These are phyloP conservation scores for Hura crepitans DNA, from an alignment of 441 rosid genomes.

Conservation along the genomic window DNA sequence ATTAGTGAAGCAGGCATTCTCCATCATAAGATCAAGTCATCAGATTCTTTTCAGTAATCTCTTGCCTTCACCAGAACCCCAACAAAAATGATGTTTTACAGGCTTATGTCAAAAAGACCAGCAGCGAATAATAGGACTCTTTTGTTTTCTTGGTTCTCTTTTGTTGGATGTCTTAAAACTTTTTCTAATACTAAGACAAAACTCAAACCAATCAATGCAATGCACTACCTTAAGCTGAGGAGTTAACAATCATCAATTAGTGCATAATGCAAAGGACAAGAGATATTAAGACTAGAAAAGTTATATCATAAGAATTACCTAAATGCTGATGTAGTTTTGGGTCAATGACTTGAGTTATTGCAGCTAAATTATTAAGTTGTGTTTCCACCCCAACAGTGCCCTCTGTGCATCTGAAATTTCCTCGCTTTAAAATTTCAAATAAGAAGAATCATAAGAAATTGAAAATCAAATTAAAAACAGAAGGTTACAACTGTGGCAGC, in stretches of 20 bases:
- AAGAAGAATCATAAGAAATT: constrained; percentile 29
- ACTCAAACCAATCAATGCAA: neutral
- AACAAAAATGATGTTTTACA: neutral
- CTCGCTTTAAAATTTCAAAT: constrained; percentile 52
- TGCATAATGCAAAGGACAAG: neutral
- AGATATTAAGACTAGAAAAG: constrained; percentile 2
- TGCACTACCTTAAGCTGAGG: constrained; percentile 9
- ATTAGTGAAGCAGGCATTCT: neutral
- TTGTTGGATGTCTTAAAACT: neutral
- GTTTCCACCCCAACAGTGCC: constrained; percentile 88
- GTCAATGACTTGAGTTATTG: constrained; percentile 81
- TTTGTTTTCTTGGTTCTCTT: neutral
- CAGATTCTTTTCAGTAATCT: neutral
- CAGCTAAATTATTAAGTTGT: constrained; percentile 75
- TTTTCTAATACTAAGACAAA: neutral
- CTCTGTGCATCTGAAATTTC: constrained; percentile 87
- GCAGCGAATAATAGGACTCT: neutral
- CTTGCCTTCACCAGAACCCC: neutral
- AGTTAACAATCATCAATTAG: constrained; percentile 7
- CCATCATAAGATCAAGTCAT: neutral
- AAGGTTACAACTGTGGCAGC: constrained; percentile 4
- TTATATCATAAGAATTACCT: constrained; percentile 39
- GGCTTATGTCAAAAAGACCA: neutral
- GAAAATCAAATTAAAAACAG: constrained; percentile 15
- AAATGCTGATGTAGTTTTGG: constrained; percentile 95